Base-by-base conservation (phyloP, 2,329 filamentous ascomycete species). In the Diaporthe sp. region DNA sequence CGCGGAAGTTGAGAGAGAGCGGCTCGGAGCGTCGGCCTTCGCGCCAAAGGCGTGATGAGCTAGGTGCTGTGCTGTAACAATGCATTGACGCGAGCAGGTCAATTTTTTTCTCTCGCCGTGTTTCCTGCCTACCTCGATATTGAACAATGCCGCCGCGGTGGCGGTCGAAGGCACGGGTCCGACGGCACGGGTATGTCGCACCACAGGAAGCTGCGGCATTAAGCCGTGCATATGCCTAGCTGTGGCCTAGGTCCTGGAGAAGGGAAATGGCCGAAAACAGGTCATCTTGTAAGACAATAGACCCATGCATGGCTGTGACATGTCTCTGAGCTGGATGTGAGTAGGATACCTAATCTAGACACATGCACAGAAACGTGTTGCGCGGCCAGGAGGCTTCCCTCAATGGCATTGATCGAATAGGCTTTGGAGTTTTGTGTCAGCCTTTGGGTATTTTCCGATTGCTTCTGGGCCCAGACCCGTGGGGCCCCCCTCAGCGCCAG, bases 111-210 rank as follows among this genome's bases (percentile, higher is more conserved):
- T 13, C 31, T 28, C 7, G 34, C 47, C n/a, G 49, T 55, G 65
- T 53, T 28, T 53, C 47, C 49, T 25, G 7, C 22, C 22, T n/a
- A 8, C 44, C 31, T 53, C 31, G 22, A 68, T 53, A 53, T 25
- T 53, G 63, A 51, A 68, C 22, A 37, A 55, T 70, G 65, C 65
- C 65, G 49, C 47, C 65, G 22, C 31, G 65, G 47, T 53, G 65
- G 65, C 31, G 65, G 65, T 39, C 47, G 13, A 53, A 37, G 47
- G 65, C 65, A 68, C 65, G 49, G 49, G 22, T 70, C 65, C 65
- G 49, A 55, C 65, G 65, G 65, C 65, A 70, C 65, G 65, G 47
- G 65, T 34, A 42, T 70, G 65, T 70, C 65, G 47, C 65, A 70
- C 65, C 34, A 70, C 49, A 42, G 34, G 17, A 49, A 15, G 28